Base-by-base conservation (phyloP, 75 land plant genomes). In the Gnetum montanum region DNA sequence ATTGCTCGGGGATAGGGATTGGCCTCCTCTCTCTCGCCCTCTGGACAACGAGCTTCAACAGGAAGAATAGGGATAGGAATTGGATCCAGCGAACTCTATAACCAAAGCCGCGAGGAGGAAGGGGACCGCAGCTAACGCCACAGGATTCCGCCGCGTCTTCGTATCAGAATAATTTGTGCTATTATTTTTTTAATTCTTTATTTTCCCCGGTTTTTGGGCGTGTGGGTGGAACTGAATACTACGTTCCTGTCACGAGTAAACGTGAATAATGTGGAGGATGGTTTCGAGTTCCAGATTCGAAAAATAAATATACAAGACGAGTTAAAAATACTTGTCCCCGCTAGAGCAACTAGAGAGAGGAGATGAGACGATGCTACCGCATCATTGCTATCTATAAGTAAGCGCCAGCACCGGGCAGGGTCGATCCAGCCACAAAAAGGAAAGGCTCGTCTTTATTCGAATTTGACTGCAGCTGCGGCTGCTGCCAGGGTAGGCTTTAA, bases 401-500 rank as follows among this genome's bases (percentile, higher is more conserved):
- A 51, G 54, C 31, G 54, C 54, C 31, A 18, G 35, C 19, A 5
- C n/a, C 13, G 29, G 31, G 54, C 34, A 16, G 31, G 22, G 8
- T 36, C 55, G 34, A 35, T 62, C 64, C n/a, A 36, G 28, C 38
- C 46, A 37, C 45, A 47, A 67, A 72, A 72, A 72, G 75, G 63
- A 67, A 60, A 57, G 51, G 52, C 65, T 52, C 64, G 75, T 72
- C 70, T 61, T 67, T 67, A 56, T 57, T 72, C 55, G 58, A 58
- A 5, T 53, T 53, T 53, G 55, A 53, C 55, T 19, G 27, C 1
- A 15, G 53, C 27, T 38, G 35, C 44, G 44, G 44, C 22, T 50
- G 20, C 43, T 28, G 13, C 20, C 54, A 7, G 16, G 10, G 29
- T 25, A 36, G 20, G 4, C 57, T 22, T 34, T 20, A 35, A 54